Conservation (phyloP, 73 alveolate species). For the Effrenium voratum region DNA sequence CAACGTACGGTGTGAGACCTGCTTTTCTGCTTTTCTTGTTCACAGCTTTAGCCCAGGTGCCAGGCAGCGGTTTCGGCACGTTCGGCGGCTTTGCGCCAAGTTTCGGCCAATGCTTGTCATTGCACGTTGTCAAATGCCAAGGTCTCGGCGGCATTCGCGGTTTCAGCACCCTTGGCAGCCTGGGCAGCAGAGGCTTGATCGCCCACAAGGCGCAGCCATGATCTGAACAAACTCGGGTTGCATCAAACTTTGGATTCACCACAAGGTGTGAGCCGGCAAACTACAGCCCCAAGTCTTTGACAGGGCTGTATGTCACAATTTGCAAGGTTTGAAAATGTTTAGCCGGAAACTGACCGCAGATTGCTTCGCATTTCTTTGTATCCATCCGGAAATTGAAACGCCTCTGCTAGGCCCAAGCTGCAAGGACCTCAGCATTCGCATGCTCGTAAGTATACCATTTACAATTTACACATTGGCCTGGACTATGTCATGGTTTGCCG, state of each 20-base stretch:
- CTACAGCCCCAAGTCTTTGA: background rate
- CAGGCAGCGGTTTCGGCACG: constrained; percentile 91
- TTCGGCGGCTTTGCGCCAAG: constrained; percentile 25
- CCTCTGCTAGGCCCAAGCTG: constrained; percentile 2
- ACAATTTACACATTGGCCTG: too few species aligned
- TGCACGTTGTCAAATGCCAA: background rate
- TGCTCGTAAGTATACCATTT: background rate
- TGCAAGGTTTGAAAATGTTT: background rate
- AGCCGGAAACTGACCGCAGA: background rate
- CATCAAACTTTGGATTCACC: too few species aligned
- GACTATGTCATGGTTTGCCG: too few species aligned
- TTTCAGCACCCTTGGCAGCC: constrained; percentile 89
- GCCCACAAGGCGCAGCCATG: constrained; percentile 64
- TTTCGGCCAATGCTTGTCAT: background rate
- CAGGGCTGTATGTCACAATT: background rate
- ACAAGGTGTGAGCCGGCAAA: background rate
- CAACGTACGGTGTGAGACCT: too few species aligned
- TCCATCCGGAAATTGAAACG: too few species aligned
- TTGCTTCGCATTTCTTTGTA: too few species aligned
- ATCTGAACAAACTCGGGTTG: too few species aligned
- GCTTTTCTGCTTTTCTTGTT: too few species aligned
- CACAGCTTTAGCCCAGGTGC: constrained; percentile 46
- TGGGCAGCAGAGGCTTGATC: constrained; percentile 84
- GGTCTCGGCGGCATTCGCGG: constrained; percentile 88
- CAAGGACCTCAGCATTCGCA: background rate